phyloP scores from a whole-genome alignment of 73 alveolate genomes.

The Diophrys appendiculata region DNA sequence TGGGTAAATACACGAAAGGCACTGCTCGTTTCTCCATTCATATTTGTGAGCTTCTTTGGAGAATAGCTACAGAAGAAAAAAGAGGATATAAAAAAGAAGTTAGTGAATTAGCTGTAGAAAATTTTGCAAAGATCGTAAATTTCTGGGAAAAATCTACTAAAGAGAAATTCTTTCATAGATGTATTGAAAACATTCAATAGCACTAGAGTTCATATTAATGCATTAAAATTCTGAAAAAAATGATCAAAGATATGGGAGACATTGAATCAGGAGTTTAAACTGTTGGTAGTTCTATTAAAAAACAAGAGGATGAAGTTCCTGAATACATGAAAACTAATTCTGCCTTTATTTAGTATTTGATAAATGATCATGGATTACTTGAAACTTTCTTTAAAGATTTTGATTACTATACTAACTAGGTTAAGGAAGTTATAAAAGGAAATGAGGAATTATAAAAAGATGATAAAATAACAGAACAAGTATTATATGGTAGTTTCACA shows the following conservation, averaged over 20 bases:
- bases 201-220: constrained; percentile 14
- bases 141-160: constrained; percentile 5
- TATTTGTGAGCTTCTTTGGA: constrained; percentile 38
- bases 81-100: constrained; percentile 10
- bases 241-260: constrained; percentile 24
- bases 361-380: constrained; percentile 8
- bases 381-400: constrained; percentile 25
- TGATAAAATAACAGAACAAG: constrained; percentile 11
- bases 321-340: constrained; percentile 10
- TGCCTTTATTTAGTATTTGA: constrained; percentile 5
- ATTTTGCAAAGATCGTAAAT: constrained; percentile 10
- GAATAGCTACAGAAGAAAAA: neutral
- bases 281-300: too few species aligned
- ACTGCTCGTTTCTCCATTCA: constrained; percentile 8
- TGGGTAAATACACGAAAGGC: constrained; percentile 35
- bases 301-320: neutral
- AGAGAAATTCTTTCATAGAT: neutral
- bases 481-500: constrained; percentile 27
- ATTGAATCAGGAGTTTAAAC: neutral
- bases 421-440: constrained; percentile 4
- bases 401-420: constrained; percentile 15
- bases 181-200: constrained; percentile 6
- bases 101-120: constrained; percentile 23
- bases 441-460: constrained; percentile 4
- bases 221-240: constrained; percentile 24